Percentiles rank a stretch among this genome's conserved stretches.
phyloP scores from a whole-genome alignment of 2,329 filamentous ascomycete genomes.

The Xylaria polymorpha region DNA sequence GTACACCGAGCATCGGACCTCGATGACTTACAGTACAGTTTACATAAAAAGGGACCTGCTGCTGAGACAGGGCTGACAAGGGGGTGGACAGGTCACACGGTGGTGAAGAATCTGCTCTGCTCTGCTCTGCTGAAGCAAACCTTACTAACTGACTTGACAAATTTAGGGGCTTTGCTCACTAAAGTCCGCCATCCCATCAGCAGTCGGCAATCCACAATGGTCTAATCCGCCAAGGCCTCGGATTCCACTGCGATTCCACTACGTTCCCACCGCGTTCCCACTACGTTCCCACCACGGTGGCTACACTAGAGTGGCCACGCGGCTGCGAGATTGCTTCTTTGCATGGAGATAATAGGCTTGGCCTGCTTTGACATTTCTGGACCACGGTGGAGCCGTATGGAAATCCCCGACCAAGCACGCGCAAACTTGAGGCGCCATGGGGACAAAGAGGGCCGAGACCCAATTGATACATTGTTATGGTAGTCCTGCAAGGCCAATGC shows the following conservation, averaged over 20 bases:
- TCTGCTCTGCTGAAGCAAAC: conserved; percentile 9
- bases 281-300: conserved; percentile 21
- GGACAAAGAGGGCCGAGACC: conserved; percentile 31
- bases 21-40: conserved; percentile 12
- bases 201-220: conserved; percentile 18
- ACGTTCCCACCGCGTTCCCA: conserved; percentile 13
- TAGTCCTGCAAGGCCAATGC: conserved; percentile 21
- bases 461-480: not conserved
- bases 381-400: conserved; percentile 18
- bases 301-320: conserved; percentile 28
- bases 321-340: conserved; percentile 36
- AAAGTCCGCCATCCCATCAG: conserved; percentile 13
- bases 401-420: conserved; percentile 18
- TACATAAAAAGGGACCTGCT: not conserved
- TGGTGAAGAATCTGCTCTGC: conserved; percentile 36
- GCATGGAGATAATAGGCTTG: conserved; percentile 30
- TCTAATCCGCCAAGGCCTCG: conserved; percentile 24
- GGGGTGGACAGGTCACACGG: conserved; percentile 35
- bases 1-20: conserved; percentile 24
- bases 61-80: conserved; percentile 31
- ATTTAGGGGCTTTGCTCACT: conserved; percentile 37
- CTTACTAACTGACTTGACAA: conserved; percentile 33
- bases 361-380: conserved; percentile 31
- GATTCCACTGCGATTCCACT: conserved; percentile 10
- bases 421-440: too few relatives aligned